Evolutionary conservation across 768 basidiomycete genomes (phyloP).

Genomic region (Boletus bicolor): DNA sequence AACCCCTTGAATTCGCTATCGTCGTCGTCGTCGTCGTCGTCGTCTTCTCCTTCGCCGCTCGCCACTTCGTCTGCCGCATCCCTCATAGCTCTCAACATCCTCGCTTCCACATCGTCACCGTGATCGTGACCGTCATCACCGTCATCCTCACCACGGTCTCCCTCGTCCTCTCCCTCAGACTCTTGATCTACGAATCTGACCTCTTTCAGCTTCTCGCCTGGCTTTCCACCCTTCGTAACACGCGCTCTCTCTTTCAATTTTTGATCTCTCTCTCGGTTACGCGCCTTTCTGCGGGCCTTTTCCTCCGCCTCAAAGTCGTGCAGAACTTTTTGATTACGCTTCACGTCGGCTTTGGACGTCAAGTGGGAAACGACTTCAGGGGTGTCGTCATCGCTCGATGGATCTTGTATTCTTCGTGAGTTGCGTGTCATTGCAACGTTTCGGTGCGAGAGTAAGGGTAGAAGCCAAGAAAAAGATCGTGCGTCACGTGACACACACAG

Average conservation of each 20-base stretch:
- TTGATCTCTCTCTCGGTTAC: slow-evolving; percentile 47
- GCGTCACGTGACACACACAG: neutral
- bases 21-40: slow-evolving; percentile 21
- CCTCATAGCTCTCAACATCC: slow-evolving; percentile 30
- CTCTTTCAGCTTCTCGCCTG: slow-evolving; percentile 15
- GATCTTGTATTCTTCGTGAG: slow-evolving; percentile 8
- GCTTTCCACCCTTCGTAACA: slow-evolving; percentile 10
- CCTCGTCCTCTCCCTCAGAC: slow-evolving; percentile 18
- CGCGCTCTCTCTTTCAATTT: slow-evolving; percentile 48
- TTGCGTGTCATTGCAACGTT: slow-evolving; percentile 19
- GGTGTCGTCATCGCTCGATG: slow-evolving; percentile 39
- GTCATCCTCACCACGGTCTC: slow-evolving; percentile 26
- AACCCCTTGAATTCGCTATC: slow-evolving; percentile 13
- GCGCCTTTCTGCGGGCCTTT: slow-evolving; percentile 40
- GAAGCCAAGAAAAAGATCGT: neutral
- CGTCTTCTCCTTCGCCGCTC: slow-evolving; percentile 18
- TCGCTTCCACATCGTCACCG: slow-evolving; percentile 19
- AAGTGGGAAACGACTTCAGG: slow-evolving; percentile 52
- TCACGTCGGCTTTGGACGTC: slow-evolving; percentile 41
- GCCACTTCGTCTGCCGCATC: slow-evolving; percentile 25
- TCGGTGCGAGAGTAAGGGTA: neutral
- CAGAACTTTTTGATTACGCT: slow-evolving; percentile 36
- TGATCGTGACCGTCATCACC: slow-evolving; percentile 10
- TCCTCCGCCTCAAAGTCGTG: slow-evolving; percentile 36
- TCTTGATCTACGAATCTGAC: slow-evolving; percentile 8